Evolutionary conservation across 169 alveolate species (phyloP), one percentile per base, ranked within the genome.

Genomic region (Eimeria necatrix): DNA sequence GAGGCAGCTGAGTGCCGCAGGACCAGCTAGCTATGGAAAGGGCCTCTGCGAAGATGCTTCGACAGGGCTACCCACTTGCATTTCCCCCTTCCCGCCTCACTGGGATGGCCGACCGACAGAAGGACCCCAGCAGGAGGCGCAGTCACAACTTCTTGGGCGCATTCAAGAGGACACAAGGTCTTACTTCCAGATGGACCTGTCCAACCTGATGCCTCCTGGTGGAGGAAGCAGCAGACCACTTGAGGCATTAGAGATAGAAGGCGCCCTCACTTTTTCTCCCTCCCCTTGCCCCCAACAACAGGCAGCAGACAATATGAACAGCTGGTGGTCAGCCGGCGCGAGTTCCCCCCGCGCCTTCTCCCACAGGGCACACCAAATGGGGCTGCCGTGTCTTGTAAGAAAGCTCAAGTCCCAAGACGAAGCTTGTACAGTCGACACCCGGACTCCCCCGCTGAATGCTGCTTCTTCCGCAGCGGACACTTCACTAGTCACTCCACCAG

Each of bases 331-430:
- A 3, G 73, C 53, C 56, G 73, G 14, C 4, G 32, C 7, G 12
- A 49, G 71, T 24, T 71, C 90, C 10, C 90, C 90, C n/a, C 8
- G 70, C 8, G 68, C 90, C 70, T 81, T 81, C 56, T 81, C 90
- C 24, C 90, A 71, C 73, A 41, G 90, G 9, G 90, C 90, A 6
- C 90, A 81, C 51, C 90, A 81, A 26, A 81, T 81, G 90, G 90
- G 90, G 32, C 70, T 81, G 12, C 90, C 90, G 10, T 81, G 64
- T 53, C 90, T 81, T 22, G 60, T 53, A 71, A 10, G 70, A 16
- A 71, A 49, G 3, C 90, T 81, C 10, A 81, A 49, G 56, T 18
- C 22, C 9, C 51, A 70, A 22, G 80, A n/a, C 22, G 16, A 8
- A 9, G 51, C 80, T 10, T 4, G 20, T 5, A 49, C n/a, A 70